Percentiles rank a stretch among this genome's conserved stretches.
These are phyloP conservation scores for Musa beccarii DNA, from an alignment of 176 grass and related monocot genomes.

Conservation along the genomic window DNA sequence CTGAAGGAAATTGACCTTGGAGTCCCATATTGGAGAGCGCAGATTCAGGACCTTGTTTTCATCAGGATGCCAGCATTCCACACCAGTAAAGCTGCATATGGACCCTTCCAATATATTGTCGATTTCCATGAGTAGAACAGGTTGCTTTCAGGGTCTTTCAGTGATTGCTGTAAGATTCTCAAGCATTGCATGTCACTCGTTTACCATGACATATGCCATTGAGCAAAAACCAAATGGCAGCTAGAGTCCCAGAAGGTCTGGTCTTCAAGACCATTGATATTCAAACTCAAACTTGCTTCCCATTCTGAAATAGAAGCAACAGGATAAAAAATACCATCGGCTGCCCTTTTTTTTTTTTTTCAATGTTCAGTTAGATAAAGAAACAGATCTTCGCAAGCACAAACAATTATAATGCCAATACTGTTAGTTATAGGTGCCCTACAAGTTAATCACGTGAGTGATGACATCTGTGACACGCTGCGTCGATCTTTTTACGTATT, in stretches of 20 bases:
- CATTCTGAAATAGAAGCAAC: not conserved
- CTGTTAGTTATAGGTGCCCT: no score
- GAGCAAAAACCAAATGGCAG: constrained; percentile 19
- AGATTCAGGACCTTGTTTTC: constrained; percentile 58
- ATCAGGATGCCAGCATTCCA: constrained; percentile 80
- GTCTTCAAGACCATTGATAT: not conserved
- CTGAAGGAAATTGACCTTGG: constrained; percentile 47
- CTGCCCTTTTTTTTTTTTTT: no score
- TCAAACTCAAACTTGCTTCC: not conserved
- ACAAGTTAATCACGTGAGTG: no score
- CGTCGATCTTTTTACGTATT: no score
- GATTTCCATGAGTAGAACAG: constrained; percentile 44
- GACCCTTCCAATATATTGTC: constrained; percentile 19
- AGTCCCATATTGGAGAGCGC: constrained; percentile 65
- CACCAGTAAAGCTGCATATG: constrained; percentile 53
- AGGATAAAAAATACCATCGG: not conserved
- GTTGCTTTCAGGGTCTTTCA: constrained; percentile 34
- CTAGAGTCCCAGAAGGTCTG: not conserved
- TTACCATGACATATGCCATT: constrained; percentile 22
- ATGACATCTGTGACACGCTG: no score
- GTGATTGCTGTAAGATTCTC: constrained; percentile 18
- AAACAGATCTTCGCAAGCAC: no score
- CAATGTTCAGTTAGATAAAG: no score
- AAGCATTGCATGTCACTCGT: constrained; percentile 42
- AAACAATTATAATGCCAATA: no score